phyloP scores from a whole-genome alignment of 2,329 filamentous ascomycete species.

The Arthrobotrys sinensis region DNA sequence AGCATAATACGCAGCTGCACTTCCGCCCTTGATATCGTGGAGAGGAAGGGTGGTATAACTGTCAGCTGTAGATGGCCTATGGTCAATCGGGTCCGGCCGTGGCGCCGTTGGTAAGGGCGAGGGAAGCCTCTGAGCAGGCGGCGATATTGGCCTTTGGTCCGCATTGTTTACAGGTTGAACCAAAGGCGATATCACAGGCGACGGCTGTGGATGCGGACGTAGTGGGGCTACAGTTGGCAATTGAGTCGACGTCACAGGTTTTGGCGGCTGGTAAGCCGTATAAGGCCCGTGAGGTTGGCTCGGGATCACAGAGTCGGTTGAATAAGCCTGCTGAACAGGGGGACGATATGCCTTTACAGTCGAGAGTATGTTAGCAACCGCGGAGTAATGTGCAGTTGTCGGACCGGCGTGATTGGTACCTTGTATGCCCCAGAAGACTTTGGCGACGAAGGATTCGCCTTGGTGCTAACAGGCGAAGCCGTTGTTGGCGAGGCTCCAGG shows the following conservation, averaged over 20 bases:
- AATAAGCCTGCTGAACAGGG: conserved; percentile 59
- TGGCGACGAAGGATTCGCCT: conserved; percentile 47
- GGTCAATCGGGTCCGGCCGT: conserved; percentile 7
- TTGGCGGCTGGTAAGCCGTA: conserved; percentile 57
- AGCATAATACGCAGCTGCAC: conserved; percentile 30
- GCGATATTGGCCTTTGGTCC: conserved; percentile 54
- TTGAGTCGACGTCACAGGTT: conserved; percentile 58
- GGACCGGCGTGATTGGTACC: background rate
- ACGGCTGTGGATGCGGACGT: conserved; percentile 30
- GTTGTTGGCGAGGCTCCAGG: conserved; percentile 41
- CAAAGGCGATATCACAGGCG: conserved; percentile 54
- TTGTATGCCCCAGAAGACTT: conserved; percentile 45
- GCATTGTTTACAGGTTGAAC: conserved; percentile 37
- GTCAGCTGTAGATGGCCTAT: conserved; percentile 14
- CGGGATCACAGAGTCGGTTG: conserved; percentile 59
- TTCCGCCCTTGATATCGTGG: conserved; percentile 10
- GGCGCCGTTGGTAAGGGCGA: conserved; percentile 39
- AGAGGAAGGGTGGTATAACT: conserved; percentile 20
- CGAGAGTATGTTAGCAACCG: conserved; percentile 3
- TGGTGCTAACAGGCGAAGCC: conserved; percentile 54
- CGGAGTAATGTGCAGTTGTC: background rate
- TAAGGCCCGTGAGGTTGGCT: conserved; percentile 59
- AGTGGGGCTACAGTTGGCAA: conserved; percentile 49
- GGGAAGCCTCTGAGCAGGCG: conserved; percentile 53
- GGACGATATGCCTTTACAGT: conserved; percentile 52